Conservation (phyloP, 768 basidiomycete genomes). For the Termitomyces bulborhizus region DNA sequence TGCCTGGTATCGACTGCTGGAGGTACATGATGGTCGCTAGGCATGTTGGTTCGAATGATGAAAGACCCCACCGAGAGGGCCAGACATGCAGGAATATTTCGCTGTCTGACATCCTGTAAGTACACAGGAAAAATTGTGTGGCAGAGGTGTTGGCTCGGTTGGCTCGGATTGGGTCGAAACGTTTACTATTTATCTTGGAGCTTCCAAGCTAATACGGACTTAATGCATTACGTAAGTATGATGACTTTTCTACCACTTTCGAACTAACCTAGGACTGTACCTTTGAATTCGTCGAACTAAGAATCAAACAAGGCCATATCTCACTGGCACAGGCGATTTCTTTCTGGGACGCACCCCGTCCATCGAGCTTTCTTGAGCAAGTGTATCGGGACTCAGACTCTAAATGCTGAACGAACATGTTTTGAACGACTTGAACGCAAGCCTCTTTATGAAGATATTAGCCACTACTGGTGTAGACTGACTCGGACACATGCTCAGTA, state of each 20-base stretch:
- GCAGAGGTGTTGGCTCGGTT: no score
- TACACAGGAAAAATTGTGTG: neutral
- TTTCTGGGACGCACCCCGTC: neutral
- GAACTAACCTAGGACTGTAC: no score
- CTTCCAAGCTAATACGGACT: neutral
- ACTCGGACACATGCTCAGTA: neutral
- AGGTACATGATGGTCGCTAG: slow-evolving; percentile 62
- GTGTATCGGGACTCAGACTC: neutral
- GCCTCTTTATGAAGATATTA: neutral
- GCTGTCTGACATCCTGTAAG: slow-evolving; percentile 5
- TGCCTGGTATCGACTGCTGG: slow-evolving; percentile 63
- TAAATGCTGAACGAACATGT: no score
- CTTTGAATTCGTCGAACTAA: no score
- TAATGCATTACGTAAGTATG: no score
- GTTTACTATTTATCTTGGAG: neutral
- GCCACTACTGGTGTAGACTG: neutral
- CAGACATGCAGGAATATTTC: slow-evolving; percentile 52
- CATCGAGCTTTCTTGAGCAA: neutral
- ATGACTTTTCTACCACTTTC: no score
- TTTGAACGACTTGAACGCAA: neutral
- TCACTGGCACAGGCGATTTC: neutral
- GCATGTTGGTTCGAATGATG: slow-evolving; percentile 63
- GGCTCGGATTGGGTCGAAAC: no score
- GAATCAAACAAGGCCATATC: neutral
- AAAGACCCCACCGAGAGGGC: slow-evolving; percentile 60